Base-by-base conservation (phyloP, 176 grass and related monocot species). In the Tuctoria greenei region DNA sequence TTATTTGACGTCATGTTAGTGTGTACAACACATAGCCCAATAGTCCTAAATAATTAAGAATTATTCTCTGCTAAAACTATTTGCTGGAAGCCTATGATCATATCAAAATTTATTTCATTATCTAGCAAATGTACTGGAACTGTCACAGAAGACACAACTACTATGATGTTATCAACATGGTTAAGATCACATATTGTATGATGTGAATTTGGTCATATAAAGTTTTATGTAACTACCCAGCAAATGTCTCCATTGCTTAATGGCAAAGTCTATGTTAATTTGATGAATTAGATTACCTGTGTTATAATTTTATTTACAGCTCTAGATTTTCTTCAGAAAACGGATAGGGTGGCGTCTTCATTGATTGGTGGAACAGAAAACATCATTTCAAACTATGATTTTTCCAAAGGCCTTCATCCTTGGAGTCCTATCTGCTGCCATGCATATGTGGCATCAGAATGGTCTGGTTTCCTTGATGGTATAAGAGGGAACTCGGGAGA, bases 381-480 rank as follows among this genome's bases (percentile, higher is more conserved):
- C 64, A 81, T 81, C 20, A 85, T 96, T 61, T 77, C 62, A 63
- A 96, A 96, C 64, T 82, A 49, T 80, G 56, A 96, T 77, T 96
- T 96, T 85, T 92, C 86, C 0, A 42, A 85, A 69, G 93, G 93
- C 42, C 79, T 96, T 83, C 79, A 89, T 61, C 77, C 74, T 21
- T 96, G 93, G 93, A 56, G 66, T 47, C 78, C 93, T 72, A 89
- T 79, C 23, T 64, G 54, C 50, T 96, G 93, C 67, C 86, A 96
- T 28, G 89, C 93, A 50, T 92, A 89, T 84, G 93, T 96, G 77
- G 93, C 93, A 37, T 96, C 93, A 64, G 81, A 92, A 66, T 87
- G 93, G 89, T 96, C 89, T 26, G 89, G 93, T 85, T 92, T 87
- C 58, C 80, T 96, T 87, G 75, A 89, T 80, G 84, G 86, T 67